A percentile compares a stretch with the other conserved stretches of the same genome.
phyloP scores from a whole-genome alignment of 1,284 basidiomycete species.

The Ceratobasidium sp. region DNA sequence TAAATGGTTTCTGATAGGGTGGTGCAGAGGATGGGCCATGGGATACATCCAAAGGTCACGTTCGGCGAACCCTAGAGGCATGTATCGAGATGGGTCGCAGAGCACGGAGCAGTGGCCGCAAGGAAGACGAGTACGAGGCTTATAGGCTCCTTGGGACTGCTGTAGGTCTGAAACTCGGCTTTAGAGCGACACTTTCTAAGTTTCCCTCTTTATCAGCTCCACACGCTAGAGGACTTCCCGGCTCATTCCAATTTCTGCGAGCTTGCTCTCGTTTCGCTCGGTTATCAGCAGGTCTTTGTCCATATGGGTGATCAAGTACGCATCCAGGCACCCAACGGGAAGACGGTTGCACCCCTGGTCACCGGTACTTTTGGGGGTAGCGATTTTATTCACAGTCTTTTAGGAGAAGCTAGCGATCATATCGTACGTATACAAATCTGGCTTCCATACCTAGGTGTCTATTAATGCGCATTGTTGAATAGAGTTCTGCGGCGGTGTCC shows the following conservation, averaged over 20 bases:
- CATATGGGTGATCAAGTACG: constrained; percentile 89
- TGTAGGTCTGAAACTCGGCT: constrained; percentile 58
- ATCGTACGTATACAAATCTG: constrained; percentile 63
- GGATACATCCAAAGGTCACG: constrained; percentile 90
- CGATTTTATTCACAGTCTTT: constrained; percentile 85
- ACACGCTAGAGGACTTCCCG: constrained; percentile 88
- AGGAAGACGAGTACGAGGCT: constrained; percentile 86
- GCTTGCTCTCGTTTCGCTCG: constrained; percentile 79
- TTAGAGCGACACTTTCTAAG: not conserved
- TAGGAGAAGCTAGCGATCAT: constrained; percentile 79
- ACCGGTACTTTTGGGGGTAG: constrained; percentile 91
- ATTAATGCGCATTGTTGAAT: not conserved
- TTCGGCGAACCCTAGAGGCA: constrained; percentile 80
- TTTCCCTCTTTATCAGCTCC: constrained; percentile 64
- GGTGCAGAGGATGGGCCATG: constrained; percentile 75
- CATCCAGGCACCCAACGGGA: constrained; percentile 82
- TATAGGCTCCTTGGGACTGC: constrained; percentile 82
- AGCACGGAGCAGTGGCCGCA: constrained; percentile 69
- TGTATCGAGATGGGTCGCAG: constrained; percentile 77
- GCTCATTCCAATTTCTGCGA: constrained; percentile 94
- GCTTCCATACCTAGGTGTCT: not conserved
- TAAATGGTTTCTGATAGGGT: constrained; percentile 20
- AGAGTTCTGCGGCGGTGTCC: constrained; percentile 83
- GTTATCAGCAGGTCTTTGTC: constrained; percentile 83
- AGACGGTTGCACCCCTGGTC: constrained; percentile 83